Conservation (phyloP, 2,329 filamentous ascomycete species). For the Sporothrix euskadiensis region DNA sequence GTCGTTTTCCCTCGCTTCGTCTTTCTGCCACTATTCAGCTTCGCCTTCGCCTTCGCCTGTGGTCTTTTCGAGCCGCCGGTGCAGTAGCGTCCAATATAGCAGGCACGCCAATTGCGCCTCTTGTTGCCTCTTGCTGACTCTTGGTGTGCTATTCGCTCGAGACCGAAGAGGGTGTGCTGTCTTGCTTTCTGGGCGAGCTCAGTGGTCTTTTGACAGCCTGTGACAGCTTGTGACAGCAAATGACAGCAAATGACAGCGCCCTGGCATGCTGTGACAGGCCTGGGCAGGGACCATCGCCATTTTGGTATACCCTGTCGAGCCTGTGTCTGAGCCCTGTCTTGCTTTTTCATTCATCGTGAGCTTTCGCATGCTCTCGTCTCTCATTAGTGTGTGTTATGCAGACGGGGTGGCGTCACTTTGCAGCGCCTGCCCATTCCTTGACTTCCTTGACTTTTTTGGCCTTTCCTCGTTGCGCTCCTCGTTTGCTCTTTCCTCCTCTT, state of each 20-base stretch:
- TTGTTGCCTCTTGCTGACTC: background rate
- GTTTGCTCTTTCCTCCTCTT: background rate
- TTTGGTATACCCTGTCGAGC: background rate
- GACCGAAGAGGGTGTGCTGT: slow-evolving; percentile 9
- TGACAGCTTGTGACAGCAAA: background rate
- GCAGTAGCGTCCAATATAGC: background rate
- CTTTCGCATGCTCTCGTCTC: background rate
- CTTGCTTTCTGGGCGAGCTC: background rate
- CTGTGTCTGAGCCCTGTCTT: background rate
- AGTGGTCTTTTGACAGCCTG: background rate
- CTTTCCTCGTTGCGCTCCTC: background rate
- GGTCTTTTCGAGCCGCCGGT: background rate
- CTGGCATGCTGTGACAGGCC: background rate
- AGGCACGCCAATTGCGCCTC: background rate
- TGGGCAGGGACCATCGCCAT: background rate
- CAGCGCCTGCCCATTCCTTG: background rate
- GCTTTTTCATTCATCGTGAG: background rate
- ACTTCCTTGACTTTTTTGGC: background rate
- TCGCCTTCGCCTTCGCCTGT: background rate
- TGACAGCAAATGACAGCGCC: background rate
- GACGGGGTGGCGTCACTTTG: slow-evolving; percentile 26
- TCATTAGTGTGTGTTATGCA: slow-evolving; percentile 17
- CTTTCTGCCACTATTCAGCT: background rate
- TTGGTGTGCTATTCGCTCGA: background rate
- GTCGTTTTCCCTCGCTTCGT: too few species aligned